These are phyloP conservation scores for Geranium incanum DNA, from an alignment of 441 rosid species.

Conservation along the genomic window DNA sequence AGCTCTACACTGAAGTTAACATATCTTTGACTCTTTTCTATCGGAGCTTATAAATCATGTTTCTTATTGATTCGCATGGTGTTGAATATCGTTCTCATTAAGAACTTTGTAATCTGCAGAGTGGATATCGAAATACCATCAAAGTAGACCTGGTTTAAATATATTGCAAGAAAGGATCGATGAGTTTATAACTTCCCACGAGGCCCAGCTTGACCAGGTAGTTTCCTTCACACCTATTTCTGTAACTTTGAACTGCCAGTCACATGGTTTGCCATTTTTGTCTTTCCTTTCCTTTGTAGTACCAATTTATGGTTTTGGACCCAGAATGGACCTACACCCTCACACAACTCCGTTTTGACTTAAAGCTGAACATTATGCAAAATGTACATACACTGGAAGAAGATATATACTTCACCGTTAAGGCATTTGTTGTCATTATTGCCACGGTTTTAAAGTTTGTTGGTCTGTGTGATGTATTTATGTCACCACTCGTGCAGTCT, in stretches of 20 bases:
- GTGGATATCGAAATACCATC: slow-evolving; percentile 66
- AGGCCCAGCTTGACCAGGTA: slow-evolving; percentile 73
- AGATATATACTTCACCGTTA: no score
- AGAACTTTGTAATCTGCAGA: slow-evolving; percentile 38
- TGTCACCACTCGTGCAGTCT: no score
- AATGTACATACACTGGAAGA: no score
- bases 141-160: slow-evolving; percentile 69
- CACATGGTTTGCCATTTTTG: slow-evolving; percentile 11
- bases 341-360: no score
- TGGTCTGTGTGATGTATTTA: no score
- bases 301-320: no score
- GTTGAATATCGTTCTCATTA: slow-evolving; percentile 15
- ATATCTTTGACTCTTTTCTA: not conserved
- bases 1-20: not conserved
- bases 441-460: no score
- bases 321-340: no score
- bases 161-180: slow-evolving; percentile 70
- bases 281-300: no score
- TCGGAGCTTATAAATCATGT: not conserved
- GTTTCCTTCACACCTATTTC: not conserved
- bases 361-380: no score
- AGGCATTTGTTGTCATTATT: no score
- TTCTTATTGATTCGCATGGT: not conserved
- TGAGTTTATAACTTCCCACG: slow-evolving; percentile 65
- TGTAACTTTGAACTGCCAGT: not conserved